Base-by-base conservation (phyloP, 2,329 filamentous ascomycete genomes). In the Ploettnerulaceae sp. region DNA sequence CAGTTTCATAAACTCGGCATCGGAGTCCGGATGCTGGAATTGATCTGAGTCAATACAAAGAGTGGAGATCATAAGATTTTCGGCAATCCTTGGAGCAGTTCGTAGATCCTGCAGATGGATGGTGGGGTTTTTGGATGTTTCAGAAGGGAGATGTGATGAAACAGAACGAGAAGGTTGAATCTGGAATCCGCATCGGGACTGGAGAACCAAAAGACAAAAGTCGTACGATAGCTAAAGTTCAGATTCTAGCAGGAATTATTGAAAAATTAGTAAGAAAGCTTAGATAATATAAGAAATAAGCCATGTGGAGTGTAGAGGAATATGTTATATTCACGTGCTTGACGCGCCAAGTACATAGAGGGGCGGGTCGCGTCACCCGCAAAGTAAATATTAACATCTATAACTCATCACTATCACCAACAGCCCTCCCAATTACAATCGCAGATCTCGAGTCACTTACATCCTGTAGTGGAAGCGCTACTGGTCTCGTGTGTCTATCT, bases 381-480 rank as follows among this genome's bases (percentile, higher is more conserved):
- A 24, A 43, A 43, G 43, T 46, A 43, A 50, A 50, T 47, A 45
- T 47, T 43, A 47, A 47, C 48, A 50, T 42, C 41, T 40, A 15
- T 11, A 42, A 42, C n/a, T 5, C 24, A 17, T 34, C 41, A 5
- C 11, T 31, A 11, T n/a, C 11, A 21, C 14, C 15, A 21, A 15
- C 5, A 21, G 17, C n/a, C 15, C 28, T 26, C 17, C 37, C 20
- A 40, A 9, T 21, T 14, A 20, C 2, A 31, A 7, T 14, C 17
- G 11, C 11, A 21, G 11, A 40, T 12, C 7, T 17, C 17, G 6
- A 3, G 11, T n/a, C 2, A 17, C 12, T n/a, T 6, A 4, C n/a
- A 8, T 7, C 9, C 2, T 3, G n/a, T 22, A 42, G 17, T 20
- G 4, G 15, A 5, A 18, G 4, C 18, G 21, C 33, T 17, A 17